Evolutionary conservation across 75 land plant genomes (phyloP).

Genomic region (Sequoia sempervirens): DNA sequence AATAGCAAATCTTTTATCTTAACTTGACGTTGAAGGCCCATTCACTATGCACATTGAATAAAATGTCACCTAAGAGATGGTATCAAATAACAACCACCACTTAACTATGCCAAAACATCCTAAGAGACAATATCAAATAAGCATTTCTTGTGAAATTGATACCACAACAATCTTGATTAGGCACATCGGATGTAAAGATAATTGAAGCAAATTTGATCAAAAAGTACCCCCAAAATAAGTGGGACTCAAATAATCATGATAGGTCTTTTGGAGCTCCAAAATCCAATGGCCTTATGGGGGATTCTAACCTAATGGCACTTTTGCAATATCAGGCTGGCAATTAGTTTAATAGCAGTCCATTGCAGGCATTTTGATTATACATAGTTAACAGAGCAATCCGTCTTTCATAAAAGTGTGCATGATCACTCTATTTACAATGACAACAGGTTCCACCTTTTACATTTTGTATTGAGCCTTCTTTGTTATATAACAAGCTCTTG

Average conservation of each 20-base stretch:
- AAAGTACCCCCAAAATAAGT: neutral
- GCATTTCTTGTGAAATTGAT: too few relatives aligned
- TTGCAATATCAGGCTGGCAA: too few relatives aligned
- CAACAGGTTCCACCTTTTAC: neutral
- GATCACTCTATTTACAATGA: neutral
- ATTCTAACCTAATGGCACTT: neutral
- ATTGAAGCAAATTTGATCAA: neutral
- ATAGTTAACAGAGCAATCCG: neutral
- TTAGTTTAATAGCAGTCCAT: too few relatives aligned
- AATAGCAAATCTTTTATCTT: neutral
- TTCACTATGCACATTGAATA: neutral
- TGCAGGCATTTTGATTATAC: too few relatives aligned
- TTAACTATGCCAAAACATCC: neutral
- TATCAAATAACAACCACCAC: neutral
- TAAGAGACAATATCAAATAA: neutral
- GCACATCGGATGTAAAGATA: neutral
- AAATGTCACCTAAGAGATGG: neutral
- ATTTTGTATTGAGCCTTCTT: neutral
- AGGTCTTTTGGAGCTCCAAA: neutral
- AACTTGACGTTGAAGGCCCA: neutral
- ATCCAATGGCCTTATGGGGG: neutral
- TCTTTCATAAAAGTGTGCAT: neutral
- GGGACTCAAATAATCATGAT: neutral
- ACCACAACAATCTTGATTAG: neutral
- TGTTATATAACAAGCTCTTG: neutral